Percentiles rank a stretch among this genome's conserved stretches.
phyloP scores from a whole-genome alignment of 2,329 filamentous ascomycete genomes.

The Boeremia lycopersici region DNA sequence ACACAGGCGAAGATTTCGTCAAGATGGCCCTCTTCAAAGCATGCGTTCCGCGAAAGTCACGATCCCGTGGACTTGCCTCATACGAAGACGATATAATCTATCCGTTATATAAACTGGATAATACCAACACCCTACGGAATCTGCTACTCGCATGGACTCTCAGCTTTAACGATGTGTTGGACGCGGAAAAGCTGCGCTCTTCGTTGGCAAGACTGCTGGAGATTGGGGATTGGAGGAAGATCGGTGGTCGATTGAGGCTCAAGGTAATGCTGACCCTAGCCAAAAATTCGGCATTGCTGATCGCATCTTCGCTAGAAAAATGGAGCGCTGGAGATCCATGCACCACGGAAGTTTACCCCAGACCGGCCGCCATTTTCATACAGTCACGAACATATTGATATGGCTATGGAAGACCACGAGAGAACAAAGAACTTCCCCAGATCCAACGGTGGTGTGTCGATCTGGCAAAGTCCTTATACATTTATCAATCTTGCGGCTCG shows the following conservation, averaged over 20 bases:
- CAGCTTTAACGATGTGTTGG: conserved; percentile 56
- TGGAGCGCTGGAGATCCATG: not conserved
- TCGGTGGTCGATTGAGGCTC: conserved; percentile 53
- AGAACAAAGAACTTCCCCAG: not conserved
- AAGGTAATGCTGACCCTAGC: conserved; percentile 38
- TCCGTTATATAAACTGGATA: conserved; percentile 27
- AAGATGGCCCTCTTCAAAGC: not conserved
- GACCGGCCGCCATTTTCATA: not conserved
- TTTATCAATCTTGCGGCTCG: not conserved
- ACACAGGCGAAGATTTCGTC: not conserved
- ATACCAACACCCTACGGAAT: conserved; percentile 20
- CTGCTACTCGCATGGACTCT: conserved; percentile 39
- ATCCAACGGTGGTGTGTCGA: not conserved
- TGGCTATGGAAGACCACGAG: not conserved
- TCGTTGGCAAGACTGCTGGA: conserved; percentile 49
- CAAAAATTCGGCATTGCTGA: not conserved
- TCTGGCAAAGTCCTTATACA: not conserved
- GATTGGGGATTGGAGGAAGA: conserved; percentile 54
- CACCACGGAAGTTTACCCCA: not conserved
- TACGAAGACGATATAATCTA: not conserved
- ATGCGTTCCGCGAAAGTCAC: not conserved
- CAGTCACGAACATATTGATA: not conserved
- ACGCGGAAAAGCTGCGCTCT: conserved; percentile 46
- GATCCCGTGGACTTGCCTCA: not conserved
- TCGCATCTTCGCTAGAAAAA: not conserved